Conservation (phyloP, 2,329 filamentous ascomycete genomes). For the Xylaria sp. region DNA sequence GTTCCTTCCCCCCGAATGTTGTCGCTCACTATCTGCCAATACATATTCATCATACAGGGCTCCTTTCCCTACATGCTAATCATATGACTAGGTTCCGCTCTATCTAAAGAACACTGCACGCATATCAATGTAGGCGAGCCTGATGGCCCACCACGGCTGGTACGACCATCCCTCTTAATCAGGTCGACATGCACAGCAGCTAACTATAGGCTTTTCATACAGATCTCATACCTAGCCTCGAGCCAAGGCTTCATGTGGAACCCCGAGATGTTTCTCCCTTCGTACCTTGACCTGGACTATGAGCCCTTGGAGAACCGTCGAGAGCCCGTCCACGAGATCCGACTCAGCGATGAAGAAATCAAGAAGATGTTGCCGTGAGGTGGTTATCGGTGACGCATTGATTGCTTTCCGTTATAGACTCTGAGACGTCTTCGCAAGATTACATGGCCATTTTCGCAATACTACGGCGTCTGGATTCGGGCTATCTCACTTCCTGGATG, state of each 20-base stretch:
- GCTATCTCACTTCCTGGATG: constrained; percentile 39
- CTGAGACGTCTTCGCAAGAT: constrained; percentile 39
- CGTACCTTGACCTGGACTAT: constrained; percentile 77
- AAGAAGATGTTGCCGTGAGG: constrained; percentile 69
- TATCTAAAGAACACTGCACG: constrained; percentile 78
- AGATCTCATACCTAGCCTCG: constrained; percentile 82
- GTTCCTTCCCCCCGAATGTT: too few species aligned
- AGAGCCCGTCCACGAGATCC: constrained; percentile 79
- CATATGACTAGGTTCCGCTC: constrained; percentile 63
- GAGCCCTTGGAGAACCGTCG: constrained; percentile 75
- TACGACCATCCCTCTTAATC: constrained; percentile 47
- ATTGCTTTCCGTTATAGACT: constrained; percentile 38
- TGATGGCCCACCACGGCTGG: constrained; percentile 74
- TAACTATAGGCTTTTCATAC: constrained; percentile 27
- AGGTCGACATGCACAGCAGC: constrained; percentile 5
- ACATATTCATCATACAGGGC: too few species aligned
- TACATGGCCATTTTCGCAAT: constrained; percentile 40
- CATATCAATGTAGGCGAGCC: constrained; percentile 79
- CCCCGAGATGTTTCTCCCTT: constrained; percentile 82
- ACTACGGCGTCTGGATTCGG: constrained; percentile 43
- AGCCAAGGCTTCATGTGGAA: constrained; percentile 86
- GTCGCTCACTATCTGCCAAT: too few species aligned
- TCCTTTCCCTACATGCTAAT: constrained; percentile 30
- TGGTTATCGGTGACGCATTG: constrained; percentile 6
- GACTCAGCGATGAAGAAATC: constrained; percentile 77